phyloP scores from a whole-genome alignment of 2,329 filamentous ascomycete species.

The Nothopassalora personata region DNA sequence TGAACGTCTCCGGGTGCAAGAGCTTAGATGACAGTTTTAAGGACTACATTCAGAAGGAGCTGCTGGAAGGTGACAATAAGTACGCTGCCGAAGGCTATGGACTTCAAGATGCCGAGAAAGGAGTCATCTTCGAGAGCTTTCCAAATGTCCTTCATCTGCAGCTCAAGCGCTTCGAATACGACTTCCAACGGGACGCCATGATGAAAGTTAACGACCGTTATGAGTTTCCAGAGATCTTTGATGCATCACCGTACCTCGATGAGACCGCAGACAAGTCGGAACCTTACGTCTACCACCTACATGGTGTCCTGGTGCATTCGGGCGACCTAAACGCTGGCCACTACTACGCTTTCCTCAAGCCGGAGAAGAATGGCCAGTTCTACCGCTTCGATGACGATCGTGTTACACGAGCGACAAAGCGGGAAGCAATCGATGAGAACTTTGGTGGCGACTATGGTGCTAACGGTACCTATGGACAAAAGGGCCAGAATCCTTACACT shows the following conservation, averaged over 20 bases:
- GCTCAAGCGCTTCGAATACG: slow-evolving; percentile 96
- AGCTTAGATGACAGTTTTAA: slow-evolving; percentile 90
- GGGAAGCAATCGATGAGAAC: slow-evolving; percentile 92
- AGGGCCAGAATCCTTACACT: slow-evolving; percentile 60
- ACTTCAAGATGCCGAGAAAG: slow-evolving; percentile 93
- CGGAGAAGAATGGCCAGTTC: slow-evolving; percentile 86
- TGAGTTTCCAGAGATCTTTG: slow-evolving; percentile 79
- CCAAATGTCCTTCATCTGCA: slow-evolving; percentile 92
- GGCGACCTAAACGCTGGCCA: slow-evolving; percentile 95
- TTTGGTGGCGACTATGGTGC: slow-evolving; percentile 76
- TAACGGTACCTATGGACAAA: slow-evolving; percentile 52
- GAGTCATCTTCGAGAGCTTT: slow-evolving; percentile 93
- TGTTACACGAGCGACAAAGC: slow-evolving; percentile 86
- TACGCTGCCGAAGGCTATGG: slow-evolving; percentile 91
- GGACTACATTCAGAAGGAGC: slow-evolving; percentile 95
- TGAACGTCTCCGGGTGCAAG: slow-evolving; percentile 93
- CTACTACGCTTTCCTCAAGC: slow-evolving; percentile 96
- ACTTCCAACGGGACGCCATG: slow-evolving; percentile 92
- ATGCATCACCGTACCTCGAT: slow-evolving; percentile 80
- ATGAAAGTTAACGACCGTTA: slow-evolving; percentile 97
- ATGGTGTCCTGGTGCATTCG: slow-evolving; percentile 92
- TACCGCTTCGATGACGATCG: slow-evolving; percentile 97
- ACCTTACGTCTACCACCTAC: slow-evolving; percentile 84
- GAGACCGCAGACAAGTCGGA: slow-evolving; percentile 82
- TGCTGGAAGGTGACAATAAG: slow-evolving; percentile 96